A percentile compares a stretch with the other conserved stretches of the same genome.
Conservation (phyloP, 495 filamentous ascomycete species). For the Staphylotrichum longicolle region DNA sequence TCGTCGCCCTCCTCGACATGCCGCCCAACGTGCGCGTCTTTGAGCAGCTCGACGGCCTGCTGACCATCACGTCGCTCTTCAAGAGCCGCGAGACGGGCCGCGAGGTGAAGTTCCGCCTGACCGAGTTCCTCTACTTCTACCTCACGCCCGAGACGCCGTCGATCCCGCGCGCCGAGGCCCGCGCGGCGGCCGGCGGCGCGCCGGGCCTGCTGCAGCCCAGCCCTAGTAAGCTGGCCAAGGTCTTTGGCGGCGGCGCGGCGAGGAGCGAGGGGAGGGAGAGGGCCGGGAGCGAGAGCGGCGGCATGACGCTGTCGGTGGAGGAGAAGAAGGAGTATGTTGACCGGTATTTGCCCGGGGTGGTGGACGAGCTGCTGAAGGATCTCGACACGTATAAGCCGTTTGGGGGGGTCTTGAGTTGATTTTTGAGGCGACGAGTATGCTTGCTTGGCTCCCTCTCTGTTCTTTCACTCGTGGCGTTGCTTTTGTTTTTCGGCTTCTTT, state of each 20-base stretch:
- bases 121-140: constrained; percentile 98
- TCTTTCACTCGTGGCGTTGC: not conserved
- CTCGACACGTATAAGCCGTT: constrained; percentile 76
- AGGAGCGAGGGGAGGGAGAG: constrained; percentile 29
- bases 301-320: constrained; percentile 65
- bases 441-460: not conserved
- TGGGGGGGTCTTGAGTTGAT: constrained; percentile 48
- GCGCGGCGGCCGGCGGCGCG: constrained; percentile 21
- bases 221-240: constrained; percentile 65
- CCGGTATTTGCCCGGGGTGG: constrained; percentile 72
- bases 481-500: constrained; percentile 11
- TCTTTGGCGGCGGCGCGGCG: constrained; percentile 40
- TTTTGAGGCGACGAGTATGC: not conserved
- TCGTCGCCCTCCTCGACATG: constrained; percentile 78
- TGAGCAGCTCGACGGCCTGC: constrained; percentile 85
- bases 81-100: constrained; percentile 75
- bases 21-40: constrained; percentile 88
- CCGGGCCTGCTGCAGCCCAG: constrained; percentile 61
- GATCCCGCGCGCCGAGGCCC: constrained; percentile 43
- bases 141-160: constrained; percentile 85
- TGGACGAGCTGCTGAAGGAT: constrained; percentile 89
- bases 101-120: constrained; percentile 86
- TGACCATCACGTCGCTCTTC: constrained; percentile 92
- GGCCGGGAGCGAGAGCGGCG: constrained; percentile 34
- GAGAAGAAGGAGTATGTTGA: constrained; percentile 85